Evolutionary conservation across 148 eudicot genomes (phyloP).

Genomic region (Simmondsia chinensis): DNA sequence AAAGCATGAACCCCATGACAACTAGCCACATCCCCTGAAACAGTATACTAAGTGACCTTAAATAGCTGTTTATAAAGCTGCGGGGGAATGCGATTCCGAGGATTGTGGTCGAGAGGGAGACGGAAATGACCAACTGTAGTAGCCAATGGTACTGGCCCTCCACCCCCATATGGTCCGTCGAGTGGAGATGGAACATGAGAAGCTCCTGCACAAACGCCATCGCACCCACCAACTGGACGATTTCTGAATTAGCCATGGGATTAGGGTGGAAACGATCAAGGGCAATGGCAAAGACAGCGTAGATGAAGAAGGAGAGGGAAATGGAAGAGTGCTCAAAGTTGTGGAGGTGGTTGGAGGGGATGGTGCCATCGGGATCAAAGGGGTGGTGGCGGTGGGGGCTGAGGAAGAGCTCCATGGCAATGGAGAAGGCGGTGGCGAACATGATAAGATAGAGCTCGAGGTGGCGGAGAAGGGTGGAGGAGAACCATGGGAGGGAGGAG

Average conservation of each 20-base stretch:
- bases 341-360: slow-evolving; percentile 46
- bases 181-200: slow-evolving; percentile 70
- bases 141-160: slow-evolving; percentile 92
- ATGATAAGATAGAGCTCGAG: too few species aligned
- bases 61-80: slow-evolving; percentile 46
- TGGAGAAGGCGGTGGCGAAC: too few species aligned
- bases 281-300: slow-evolving; percentile 51
- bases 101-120: slow-evolving; percentile 45
- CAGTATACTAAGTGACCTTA: slow-evolving; percentile 47
- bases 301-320: slow-evolving; percentile 71
- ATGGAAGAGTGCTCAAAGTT: slow-evolving; percentile 79
- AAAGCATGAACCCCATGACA: slow-evolving; percentile 75
- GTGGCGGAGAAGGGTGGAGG: slow-evolving; percentile 24
- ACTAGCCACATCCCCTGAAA: slow-evolving; percentile 80
- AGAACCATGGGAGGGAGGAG: slow-evolving; percentile 54
- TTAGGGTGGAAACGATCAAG: too few species aligned
- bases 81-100: slow-evolving; percentile 28
- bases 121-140: slow-evolving; percentile 54
- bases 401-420: slow-evolving; percentile 56
- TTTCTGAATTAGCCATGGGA: slow-evolving; percentile 23
- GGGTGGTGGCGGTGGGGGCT: slow-evolving; percentile 38
- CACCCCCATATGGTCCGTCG: slow-evolving; percentile 75
- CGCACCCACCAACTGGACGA: slow-evolving; percentile 52
- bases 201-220: slow-evolving; percentile 70
- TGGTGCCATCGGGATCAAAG: slow-evolving; percentile 21